These are phyloP conservation scores for Thraustotheca clavata DNA, from an alignment of 352 stramenopile species.

Conservation along the genomic window DNA sequence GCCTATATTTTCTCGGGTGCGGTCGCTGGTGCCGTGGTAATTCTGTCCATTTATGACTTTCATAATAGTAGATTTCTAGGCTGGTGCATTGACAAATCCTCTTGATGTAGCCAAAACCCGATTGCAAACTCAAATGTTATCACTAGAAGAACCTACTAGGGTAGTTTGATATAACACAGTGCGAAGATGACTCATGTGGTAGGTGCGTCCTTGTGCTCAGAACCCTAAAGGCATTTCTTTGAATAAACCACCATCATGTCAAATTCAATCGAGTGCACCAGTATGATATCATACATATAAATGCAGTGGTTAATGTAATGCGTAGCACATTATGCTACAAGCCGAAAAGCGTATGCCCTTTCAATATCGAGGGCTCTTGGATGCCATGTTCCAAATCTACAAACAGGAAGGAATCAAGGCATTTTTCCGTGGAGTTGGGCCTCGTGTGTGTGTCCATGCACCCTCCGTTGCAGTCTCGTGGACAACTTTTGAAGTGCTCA, in stretches of 20 bases:
- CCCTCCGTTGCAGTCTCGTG: conserved; percentile 97
- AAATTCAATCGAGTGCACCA: no score
- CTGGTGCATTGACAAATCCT: conserved; percentile 90
- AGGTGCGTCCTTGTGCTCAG: neutral
- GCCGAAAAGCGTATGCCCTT: conserved; percentile 45
- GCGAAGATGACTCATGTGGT: conserved; percentile 1
- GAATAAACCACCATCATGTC: neutral
- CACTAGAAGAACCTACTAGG: conserved; percentile 27
- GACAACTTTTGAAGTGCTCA: conserved; percentile 98
- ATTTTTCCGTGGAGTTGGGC: conserved; percentile 93
- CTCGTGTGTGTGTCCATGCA: conserved; percentile 92
- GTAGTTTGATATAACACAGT: neutral
- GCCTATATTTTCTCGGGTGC: conserved; percentile 91
- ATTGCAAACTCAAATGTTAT: conserved; percentile 91
- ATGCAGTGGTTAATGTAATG: no score
- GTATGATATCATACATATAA: no score
- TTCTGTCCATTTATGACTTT: conserved; percentile 13
- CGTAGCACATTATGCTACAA: no score
- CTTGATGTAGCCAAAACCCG: conserved; percentile 98
- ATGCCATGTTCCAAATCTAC: conserved; percentile 82
- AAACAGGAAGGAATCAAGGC: conserved; percentile 88
- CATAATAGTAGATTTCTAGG: conserved; percentile 24
- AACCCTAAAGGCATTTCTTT: neutral
- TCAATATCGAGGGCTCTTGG: conserved; percentile 64
- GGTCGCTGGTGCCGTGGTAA: conserved; percentile 89